Base-by-base conservation (phyloP, 2,329 filamentous ascomycete genomes). In the Hypoxylon sp. region DNA sequence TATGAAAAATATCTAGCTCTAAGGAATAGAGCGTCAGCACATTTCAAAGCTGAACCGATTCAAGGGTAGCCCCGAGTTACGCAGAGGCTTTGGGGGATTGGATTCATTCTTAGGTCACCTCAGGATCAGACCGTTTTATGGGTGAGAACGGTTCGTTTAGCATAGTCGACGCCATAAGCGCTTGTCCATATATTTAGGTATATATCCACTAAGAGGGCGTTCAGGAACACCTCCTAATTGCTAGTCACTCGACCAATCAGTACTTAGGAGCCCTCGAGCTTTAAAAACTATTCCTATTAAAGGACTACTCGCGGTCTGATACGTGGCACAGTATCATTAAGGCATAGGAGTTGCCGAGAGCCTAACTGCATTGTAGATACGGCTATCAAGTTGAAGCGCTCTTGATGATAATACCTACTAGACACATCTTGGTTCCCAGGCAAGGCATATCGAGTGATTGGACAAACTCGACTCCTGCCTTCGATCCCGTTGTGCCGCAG, bases 281-380 rank as follows among this genome's bases (percentile, higher is more conserved):
- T 51, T 29, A 8, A 12, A 21, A n/a, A 19, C 47, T 29, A 9
- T 29, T 16, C 5, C 7, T 16, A 11, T 14, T n/a, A 23, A 16
- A 29, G 37, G 21, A 21, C 16, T 45, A 16, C 12, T 41, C 50
- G 34, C 25, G 12, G 51, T 21, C 27, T 16, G 6, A 19, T 53
- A 53, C 39, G 51, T 41, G 23, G 32, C 39, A 53, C 34, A 53
- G 50, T 52, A 52, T 23, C 50, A 52, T 52, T 37, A 34, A 39
- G 8, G 11, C 37, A 23, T 41, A 23, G 25, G 39, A 41, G 37
- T 21, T 16, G 8, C 37, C 3, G 25, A 43, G 25, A 43, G 23
- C 51, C 39, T 53, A 53, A 29, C 34, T 27, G 14, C 14, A 41
- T 29, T 23, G 37, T 53, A 29, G 41, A 41, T 34, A 41, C 25